Conservation (phyloP, 2,329 filamentous ascomycete genomes). For the Fusarium sp. region DNA sequence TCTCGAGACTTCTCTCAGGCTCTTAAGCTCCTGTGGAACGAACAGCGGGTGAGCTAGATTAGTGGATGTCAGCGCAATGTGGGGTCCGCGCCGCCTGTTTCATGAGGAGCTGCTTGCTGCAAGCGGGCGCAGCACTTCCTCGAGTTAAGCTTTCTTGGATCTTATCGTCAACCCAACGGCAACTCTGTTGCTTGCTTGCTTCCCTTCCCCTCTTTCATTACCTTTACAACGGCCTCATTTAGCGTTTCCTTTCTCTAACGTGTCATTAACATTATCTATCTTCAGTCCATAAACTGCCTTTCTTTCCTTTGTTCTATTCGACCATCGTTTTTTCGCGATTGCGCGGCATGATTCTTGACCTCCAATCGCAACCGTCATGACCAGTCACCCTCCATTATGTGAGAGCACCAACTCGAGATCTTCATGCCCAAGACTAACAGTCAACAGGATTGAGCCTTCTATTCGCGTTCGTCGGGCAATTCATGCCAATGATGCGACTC, state of each 20-base stretch:
- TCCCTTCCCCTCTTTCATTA: constrained; percentile 9
- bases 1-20: not conserved
- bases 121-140: constrained; percentile 12
- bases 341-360: constrained; percentile 39
- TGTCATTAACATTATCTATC: not conserved
- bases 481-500: constrained; percentile 75
- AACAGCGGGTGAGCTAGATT: not conserved
- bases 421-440: not conserved
- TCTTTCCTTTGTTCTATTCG: not conserved
- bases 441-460: constrained; percentile 77
- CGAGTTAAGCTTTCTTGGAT: constrained; percentile 29
- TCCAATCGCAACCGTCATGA: constrained; percentile 43
- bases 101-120: constrained; percentile 27
- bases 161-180: constrained; percentile 29
- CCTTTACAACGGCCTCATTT: constrained; percentile 1
- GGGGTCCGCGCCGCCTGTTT: constrained; percentile 31
- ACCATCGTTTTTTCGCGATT: constrained; percentile 11
- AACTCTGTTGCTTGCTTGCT: constrained; percentile 13
- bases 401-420: not conserved
- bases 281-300: not conserved
- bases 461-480: constrained; percentile 86
- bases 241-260: not conserved
- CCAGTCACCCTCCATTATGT: constrained; percentile 40
- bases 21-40: not conserved
- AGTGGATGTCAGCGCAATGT: constrained; percentile 11